These are phyloP conservation scores for Xylariaceae sp. DNA, from an alignment of 2,329 filamentous ascomycete genomes.

Conservation along the genomic window DNA sequence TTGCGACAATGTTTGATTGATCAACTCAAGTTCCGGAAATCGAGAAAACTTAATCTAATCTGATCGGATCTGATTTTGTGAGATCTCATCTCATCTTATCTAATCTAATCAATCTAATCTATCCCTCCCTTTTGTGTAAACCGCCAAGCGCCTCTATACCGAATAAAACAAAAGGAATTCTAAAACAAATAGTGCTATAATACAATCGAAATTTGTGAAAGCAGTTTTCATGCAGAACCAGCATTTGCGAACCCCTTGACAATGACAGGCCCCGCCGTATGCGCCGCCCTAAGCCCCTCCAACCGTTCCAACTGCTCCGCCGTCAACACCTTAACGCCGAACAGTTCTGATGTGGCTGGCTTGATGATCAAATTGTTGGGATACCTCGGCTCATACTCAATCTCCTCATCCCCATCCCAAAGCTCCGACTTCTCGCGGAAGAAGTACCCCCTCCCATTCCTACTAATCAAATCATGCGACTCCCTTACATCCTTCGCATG, in stretches of 20 bases:
- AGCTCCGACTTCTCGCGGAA: slow-evolving; percentile 39
- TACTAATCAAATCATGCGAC: slow-evolving; percentile 40
- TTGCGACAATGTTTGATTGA: not conserved
- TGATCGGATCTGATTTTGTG: too few species aligned
- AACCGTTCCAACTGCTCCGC: not conserved
- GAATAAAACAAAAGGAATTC: not conserved
- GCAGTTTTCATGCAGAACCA: not conserved
- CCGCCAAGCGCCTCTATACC: not conserved
- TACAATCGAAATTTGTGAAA: not conserved
- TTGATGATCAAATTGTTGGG: slow-evolving; percentile 2
- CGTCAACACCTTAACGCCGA: not conserved
- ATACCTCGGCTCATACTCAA: not conserved
- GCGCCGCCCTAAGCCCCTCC: not conserved
- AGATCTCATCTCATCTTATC: not conserved
- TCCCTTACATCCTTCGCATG: slow-evolving; percentile 38
- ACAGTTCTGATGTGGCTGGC: not conserved
- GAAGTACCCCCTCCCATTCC: slow-evolving; percentile 40
- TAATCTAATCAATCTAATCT: not conserved
- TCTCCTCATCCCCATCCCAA: not conserved
- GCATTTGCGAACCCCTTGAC: not conserved
- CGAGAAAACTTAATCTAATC: too few species aligned
- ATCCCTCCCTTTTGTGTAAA: not conserved
- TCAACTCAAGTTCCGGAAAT: not conserved
- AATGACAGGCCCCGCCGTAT: not conserved
- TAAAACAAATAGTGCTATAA: not conserved